phyloP scores from a whole-genome alignment of 495 filamentous ascomycete genomes.

The Talaromyces adpressus region DNA sequence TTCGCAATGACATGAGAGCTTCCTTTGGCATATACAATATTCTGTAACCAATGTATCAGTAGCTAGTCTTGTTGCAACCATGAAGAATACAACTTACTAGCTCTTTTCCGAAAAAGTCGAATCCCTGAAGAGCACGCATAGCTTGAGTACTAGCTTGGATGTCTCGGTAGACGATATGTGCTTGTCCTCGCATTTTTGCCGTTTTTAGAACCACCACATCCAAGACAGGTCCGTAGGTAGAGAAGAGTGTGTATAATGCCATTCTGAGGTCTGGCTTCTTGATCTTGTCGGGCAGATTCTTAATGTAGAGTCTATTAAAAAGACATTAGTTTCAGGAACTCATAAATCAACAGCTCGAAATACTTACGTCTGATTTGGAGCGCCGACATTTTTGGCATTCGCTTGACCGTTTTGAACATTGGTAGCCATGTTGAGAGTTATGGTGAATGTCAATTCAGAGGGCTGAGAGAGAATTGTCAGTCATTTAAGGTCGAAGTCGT shows the following conservation, averaged over 20 bases:
- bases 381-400: conserved; percentile 25
- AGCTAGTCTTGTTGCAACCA: neutral
- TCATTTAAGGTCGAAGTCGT: neutral
- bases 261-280: conserved; percentile 76
- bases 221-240: conserved; percentile 86
- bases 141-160: conserved; percentile 81
- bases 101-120: conserved; percentile 78
- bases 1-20: conserved; percentile 82
- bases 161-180: conserved; percentile 87
- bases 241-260: conserved; percentile 85
- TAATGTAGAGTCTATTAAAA: conserved; percentile 67
- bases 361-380: conserved; percentile 70
- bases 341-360: neutral
- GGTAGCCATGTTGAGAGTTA: conserved; percentile 27
- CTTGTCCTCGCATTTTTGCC: conserved; percentile 87
- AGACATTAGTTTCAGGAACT: conserved; percentile 9
- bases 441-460: neutral
- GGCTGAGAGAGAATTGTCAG: neutral
- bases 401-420: conserved; percentile 31
- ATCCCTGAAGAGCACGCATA: conserved; percentile 78
- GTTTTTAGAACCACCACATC: conserved; percentile 91
- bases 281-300: conserved; percentile 79
- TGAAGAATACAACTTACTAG: conserved; percentile 49
- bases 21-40: conserved; percentile 80
- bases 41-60: conserved; percentile 37